Percentiles rank a stretch among this genome's conserved stretches.
Evolutionary conservation across 352 stramenopile species (phyloP).

Genomic region (Globisporangium alternatum): DNA sequence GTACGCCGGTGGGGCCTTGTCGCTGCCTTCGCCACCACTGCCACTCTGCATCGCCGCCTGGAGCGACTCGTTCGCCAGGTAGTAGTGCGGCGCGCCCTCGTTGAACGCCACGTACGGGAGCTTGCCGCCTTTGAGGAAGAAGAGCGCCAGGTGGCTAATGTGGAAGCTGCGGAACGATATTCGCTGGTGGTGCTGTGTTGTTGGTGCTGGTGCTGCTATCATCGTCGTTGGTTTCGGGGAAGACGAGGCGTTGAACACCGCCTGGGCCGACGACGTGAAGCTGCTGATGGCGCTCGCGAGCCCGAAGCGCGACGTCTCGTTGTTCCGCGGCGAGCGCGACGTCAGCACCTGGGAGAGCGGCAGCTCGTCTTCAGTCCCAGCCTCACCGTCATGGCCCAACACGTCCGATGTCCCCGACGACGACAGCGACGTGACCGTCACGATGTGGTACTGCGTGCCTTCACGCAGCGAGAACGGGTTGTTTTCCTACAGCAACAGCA

Average conservation of each 20-base stretch:
- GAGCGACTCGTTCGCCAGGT: conserved; percentile 75
- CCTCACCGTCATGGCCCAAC: conserved; percentile 12
- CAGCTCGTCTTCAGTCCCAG: conserved; percentile 46
- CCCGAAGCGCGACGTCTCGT: conserved; percentile 15
- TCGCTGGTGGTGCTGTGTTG: conserved; percentile 46
- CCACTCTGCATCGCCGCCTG: conserved; percentile 54
- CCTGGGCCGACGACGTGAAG: neutral
- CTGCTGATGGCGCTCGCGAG: conserved; percentile 2
- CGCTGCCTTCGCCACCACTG: conserved; percentile 24
- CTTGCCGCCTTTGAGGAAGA: conserved; percentile 75
- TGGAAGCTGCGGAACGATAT: conserved; percentile 83
- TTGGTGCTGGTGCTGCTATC: neutral
- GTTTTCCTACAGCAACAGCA: conserved; percentile 23
- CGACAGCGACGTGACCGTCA: conserved; percentile 61
- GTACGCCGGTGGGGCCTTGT: conserved; percentile 66
- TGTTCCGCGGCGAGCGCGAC: conserved; percentile 30
- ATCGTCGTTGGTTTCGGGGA: too few species aligned
- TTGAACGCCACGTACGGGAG: conserved; percentile 83
- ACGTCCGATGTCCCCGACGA: conserved; percentile 24
- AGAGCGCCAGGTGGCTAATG: conserved; percentile 75
- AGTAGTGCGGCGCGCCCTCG: conserved; percentile 76
- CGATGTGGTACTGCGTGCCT: conserved; percentile 71
- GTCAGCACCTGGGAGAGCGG: conserved; percentile 65
- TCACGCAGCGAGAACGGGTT: conserved; percentile 74
- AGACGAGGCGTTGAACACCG: neutral